Base-by-base conservation (phyloP, 768 basidiomycete genomes). In the Brasilioporus rufonigricans region DNA sequence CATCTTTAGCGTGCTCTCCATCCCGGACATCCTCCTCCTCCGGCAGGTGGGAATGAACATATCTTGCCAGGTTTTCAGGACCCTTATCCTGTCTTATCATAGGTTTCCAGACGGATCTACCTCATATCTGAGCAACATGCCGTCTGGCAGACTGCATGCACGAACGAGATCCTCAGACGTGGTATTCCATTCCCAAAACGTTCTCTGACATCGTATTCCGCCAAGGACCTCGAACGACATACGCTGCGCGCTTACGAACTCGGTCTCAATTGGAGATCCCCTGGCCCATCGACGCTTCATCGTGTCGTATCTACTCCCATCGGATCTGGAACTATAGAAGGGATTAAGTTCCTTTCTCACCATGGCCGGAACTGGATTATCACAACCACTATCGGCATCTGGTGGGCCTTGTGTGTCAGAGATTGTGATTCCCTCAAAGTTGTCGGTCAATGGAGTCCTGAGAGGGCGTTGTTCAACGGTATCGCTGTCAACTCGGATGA, bases 391-490 rank as follows among this genome's bases (percentile, higher is more conserved):
- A 80, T 80, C 55, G 75, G 77, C 7, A 79, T 88, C 47, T 88
- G 86, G 86, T 81, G 82, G 38, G 71, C 74, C 18, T 60, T 87
- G 44, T 72, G 76, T 1, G 61, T 84, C 19, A 86, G 86, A 82
- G 75, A 82, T 51, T 63, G 50, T 26, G 50, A 60, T 39, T 52
- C 62, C 14, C 60, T 81, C 23, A 56, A 50, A 27, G 57, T 62
- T 10, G 64, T 68, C 14, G 77, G 74, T 14, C 73, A 80, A 47
- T 87, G 86, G 85, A 77, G 75, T 26, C 79, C 76, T 0, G 75
- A 77, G 48, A 79, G 79, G 16, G 79, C 76, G 1, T 63, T 85
- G 9, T 80, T 86, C 54, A 77, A 74, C 36, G 80, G 77, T 2
- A 71, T 85, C 48, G 71, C 73, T 3, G 63, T 86, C 36, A 86